A percentile compares a stretch with the other conserved stretches of the same genome.
Evolutionary conservation across 768 basidiomycete species (phyloP).

Genomic region (Austroboletus eburneus): DNA sequence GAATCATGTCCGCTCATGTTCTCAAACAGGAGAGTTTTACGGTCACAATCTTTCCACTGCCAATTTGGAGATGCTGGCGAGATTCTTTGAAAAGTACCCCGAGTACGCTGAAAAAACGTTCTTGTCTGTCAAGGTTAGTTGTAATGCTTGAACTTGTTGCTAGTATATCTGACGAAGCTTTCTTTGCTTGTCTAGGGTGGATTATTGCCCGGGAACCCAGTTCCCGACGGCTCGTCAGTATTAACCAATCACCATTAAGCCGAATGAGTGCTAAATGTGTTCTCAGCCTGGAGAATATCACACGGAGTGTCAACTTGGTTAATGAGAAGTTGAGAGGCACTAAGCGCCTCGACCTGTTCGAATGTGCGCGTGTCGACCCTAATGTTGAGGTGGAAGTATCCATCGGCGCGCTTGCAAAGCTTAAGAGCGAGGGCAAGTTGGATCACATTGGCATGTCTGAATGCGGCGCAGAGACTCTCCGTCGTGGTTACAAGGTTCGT

Average conservation of each 20-base stretch:
- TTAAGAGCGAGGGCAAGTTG: constrained; percentile 33
- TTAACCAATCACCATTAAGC: too few species aligned
- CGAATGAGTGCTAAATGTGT: background rate
- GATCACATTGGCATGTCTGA: constrained; percentile 60
- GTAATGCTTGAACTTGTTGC: constrained; percentile 3
- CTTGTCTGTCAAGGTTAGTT: constrained; percentile 31
- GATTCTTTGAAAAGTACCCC: constrained; percentile 46
- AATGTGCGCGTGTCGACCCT: constrained; percentile 48
- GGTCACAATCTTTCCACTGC: constrained; percentile 36
- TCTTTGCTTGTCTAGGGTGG: background rate
- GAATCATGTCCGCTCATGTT: background rate
- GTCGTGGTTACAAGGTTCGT: constrained; percentile 27
- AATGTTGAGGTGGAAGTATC: constrained; percentile 43
- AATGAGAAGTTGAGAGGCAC: constrained; percentile 39
- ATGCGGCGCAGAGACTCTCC: constrained; percentile 47
- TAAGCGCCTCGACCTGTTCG: constrained; percentile 53
- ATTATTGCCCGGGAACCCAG: too few species aligned
- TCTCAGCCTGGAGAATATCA: constrained; percentile 36
- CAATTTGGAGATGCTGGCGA: constrained; percentile 46
- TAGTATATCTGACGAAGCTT: constrained; percentile 34
- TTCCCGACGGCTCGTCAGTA: constrained; percentile 25
- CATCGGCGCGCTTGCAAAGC: constrained; percentile 39
- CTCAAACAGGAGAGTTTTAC: constrained; percentile 58
- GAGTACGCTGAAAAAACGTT: constrained; percentile 33
- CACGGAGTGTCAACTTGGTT: constrained; percentile 42